Evolutionary conservation across 2,329 filamentous ascomycete species (phyloP), one percentile per base, ranked within the genome.

Genomic region (Fusarium sp.): DNA sequence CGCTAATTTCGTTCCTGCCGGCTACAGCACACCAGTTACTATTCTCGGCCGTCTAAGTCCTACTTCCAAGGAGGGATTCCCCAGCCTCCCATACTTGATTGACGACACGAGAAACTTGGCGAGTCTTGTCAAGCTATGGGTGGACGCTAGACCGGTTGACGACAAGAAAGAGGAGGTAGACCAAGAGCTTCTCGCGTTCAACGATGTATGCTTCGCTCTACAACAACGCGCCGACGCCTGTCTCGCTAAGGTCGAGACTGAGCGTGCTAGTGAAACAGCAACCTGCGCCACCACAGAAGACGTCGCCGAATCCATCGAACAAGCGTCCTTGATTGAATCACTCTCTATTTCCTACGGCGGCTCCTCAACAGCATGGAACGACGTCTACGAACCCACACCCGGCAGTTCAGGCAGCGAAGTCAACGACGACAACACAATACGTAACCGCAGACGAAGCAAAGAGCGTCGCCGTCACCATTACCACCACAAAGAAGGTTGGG

Each of bases 11-110:
- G 87, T 94, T 14, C 93, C 94, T 4, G 93, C 95, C 2, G 94
- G 94, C 6, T 99, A 98, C 83, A 95, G 94, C 55, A 98, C 96
- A 0, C 96, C 96, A 1, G 91, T 96, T 62, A 95, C 95, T 15
- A 98, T 99, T 70, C 89, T 97, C 47, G 91, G 92, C 48, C 92
- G 96, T 2, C 84, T 98, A 20, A 92, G 94, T 13, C 90, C 92
- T 15, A 92, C 92, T 2, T 94, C 94, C 14, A 90, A 94, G 63
- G 96, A 99, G 84, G 96, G 96, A 0, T 98, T 98, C 77, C 96
- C 95, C 0, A 96, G 94, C 51, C 86, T 99, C 20, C 96, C 96
- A 2, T 98, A 97, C 80, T 88, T 99, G 8, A 93, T 99, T 70
- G 96, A 99, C 76, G 92, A 95, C 72, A 91, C 95, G 13, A 90